Base-by-base conservation (phyloP, 805 yeast genomes). In the Yamadazyma phyllophila region DNA sequence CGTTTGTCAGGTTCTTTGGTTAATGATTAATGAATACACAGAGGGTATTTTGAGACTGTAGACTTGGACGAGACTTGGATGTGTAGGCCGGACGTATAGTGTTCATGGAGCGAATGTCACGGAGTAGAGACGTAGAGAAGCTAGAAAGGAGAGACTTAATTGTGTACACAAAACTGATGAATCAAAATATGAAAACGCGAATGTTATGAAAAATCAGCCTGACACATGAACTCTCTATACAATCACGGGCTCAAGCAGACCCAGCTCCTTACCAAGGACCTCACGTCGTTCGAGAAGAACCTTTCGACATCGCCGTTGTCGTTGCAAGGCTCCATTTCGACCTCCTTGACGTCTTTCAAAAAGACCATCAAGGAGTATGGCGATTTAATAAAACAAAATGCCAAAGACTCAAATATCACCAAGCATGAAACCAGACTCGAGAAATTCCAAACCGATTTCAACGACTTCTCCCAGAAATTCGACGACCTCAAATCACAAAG, bases 191-290 rank as follows among this genome's bases (percentile, higher is more conserved):
- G 11, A 29, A n/a, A 37, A 37, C 40, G 40, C 40, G 40, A 37
- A 26, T 37, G 24, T 20, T 20, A 20, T 20, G 17, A 26, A 26
- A 17, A 14, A 7, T 37, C 10, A 20, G 12, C 36, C 17, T 33
- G 20, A 30, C 37, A 26, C 17, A 63, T 63, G 98, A 91, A 90
- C 67, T 83, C 96, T 24, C 73, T 91, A 43, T 89, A 85, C 68
- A 92, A 88, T 67, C 96, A 88, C 63, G 97, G 96, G 7, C 74
- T 86, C 44, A 89, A 88, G 63, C 97, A 91, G 65, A 80, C 89
- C 26, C 88, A 81, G 56, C 74, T 82, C 24, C 67, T 92, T 43
- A 78, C 82, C 47, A 78, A 78, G 49, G 97, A 90, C 55, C 66
- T 92, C 40, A 72, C 77, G 14, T 65, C 71, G 43, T 83, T 92